Base-by-base conservation (phyloP, 176 grass and related monocot species). In the Pontederia paniculata region DNA sequence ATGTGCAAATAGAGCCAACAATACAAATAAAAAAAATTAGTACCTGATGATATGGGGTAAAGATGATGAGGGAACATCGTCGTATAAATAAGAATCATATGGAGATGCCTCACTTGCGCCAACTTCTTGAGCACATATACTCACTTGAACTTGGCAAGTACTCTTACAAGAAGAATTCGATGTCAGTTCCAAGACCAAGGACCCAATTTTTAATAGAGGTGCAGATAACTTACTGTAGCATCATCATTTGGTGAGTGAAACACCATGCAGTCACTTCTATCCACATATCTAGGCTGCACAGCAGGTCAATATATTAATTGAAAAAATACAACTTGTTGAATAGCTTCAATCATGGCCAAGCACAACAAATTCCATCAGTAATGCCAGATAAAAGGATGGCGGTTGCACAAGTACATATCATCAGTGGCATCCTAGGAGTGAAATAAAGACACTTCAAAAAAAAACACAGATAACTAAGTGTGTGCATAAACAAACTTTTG, bases 11-110 rank as follows among this genome's bases (percentile, higher is more conserved):
- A 51, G 15, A 58, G 62, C 25, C 44, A 70, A 49, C 46, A 58
- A 78, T n/a, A 14, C 44, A 12, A 31, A 15, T 57, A 46, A 41
- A 19, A 74, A 44, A 55, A 43, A 22, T 47, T 28, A 31, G 75
- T 83, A 96, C 90, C 90, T 76, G 63, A 86, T 53, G 20, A 86
- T 73, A 62, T 74, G 55, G 16, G 57, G 76, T 79, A 83, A 76
- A 73, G 49, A 86, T 18, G 85, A 91, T 60, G 93, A 19, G 21
- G 73, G 73, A 70, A 86, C 64, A 76, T 76, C 51, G 50, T 61
- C 75, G 80, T 89, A 89, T 22, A 67, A 95, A 73, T 83, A 95
- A 56, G 18, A 57, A 67, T 52, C 78, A 71, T 95, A 95, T 64
- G 74, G 82, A 70, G 73, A 86, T 37, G 61, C 68, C 22, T 78